These are phyloP conservation scores for Neonectria magnoliae DNA, from an alignment of 2,329 filamentous ascomycete genomes.

Conservation along the genomic window DNA sequence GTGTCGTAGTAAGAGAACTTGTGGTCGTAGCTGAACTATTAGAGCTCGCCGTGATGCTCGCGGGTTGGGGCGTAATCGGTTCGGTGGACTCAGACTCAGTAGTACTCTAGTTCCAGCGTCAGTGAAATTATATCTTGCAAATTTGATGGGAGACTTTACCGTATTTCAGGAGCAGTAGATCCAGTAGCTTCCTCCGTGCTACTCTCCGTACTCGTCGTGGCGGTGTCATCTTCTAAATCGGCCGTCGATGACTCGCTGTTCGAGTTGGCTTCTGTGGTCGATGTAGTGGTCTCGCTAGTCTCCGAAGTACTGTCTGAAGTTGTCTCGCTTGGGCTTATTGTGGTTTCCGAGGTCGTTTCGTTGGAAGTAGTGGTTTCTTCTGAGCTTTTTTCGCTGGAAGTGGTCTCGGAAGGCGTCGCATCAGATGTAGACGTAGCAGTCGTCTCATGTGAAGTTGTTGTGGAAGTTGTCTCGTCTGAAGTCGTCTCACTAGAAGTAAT, in stretches of 20 bases:
- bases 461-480: not conserved
- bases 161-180: not conserved
- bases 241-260: not conserved
- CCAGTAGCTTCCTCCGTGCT: not conserved
- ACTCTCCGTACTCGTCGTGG: not conserved
- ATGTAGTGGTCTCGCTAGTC: not conserved
- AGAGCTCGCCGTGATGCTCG: not conserved
- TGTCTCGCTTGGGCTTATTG: not conserved
- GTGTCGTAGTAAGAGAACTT: not conserved
- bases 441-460: not conserved
- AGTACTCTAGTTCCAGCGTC: not conserved
- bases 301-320: not conserved
- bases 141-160: not conserved
- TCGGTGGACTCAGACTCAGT: not conserved
- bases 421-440: not conserved
- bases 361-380: not conserved
- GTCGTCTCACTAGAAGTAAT: not conserved
- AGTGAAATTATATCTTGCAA: not conserved
- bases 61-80: not conserved
- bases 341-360: not conserved
- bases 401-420: not conserved
- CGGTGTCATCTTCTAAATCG: not conserved
- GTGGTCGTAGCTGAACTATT: not conserved
- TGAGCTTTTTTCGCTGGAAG: not conserved
- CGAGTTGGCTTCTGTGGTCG: not conserved